Evolutionary conservation across 2,329 filamentous ascomycete genomes (phyloP), one percentile per base, ranked within the genome.

Genomic region (Colletotrichum spinosum): DNA sequence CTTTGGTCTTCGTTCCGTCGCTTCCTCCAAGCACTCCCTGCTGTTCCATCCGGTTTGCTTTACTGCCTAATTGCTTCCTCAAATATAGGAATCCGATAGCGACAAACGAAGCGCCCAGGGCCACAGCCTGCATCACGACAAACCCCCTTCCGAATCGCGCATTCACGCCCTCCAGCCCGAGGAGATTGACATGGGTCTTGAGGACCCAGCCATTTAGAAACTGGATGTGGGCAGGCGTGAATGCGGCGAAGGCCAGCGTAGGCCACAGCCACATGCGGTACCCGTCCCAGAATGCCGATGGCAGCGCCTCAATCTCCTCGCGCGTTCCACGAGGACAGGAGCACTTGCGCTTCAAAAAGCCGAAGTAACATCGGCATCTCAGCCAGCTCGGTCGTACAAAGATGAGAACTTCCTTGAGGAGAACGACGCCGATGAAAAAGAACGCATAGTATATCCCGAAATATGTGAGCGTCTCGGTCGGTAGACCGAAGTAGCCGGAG

Each of bases 281-380:
- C 12, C 60, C 46, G 54, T 68, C 65, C 67, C 67, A 68, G 38
- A 68, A 68, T 3, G 8, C n/a, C 8, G 44, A 1, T 38, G 65
- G 17, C 11, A 68, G 49, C 2, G 51, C 55, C 49, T 68, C 64
- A 17, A 68, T 68, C 52, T 68, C 60, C 42, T 50, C 46, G 25
- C 64, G 59, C 35, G 65, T 41, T 52, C 65, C 67, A 15, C 53
- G 55, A n/a, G 67, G 67, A 50, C 67, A 68, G 6, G 67, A 65
- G 17, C 60, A 67, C 3, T 57, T 17, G 25, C 65, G 48, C 65
- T 65, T 68, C 15, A 68, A n/a, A 7, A 2, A 17, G 2, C 54
- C 8, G n/a, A 64, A 68, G 48, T 65, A 61, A 53, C 65, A 68
- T 15, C 41, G 56, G 56, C 67, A 68, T 7, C 42, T 42, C 55